Percentiles rank a stretch among this genome's conserved stretches.
These are phyloP conservation scores for Tetraselmis striata DNA, from an alignment of 139 green algal genomes.

Conservation along the genomic window DNA sequence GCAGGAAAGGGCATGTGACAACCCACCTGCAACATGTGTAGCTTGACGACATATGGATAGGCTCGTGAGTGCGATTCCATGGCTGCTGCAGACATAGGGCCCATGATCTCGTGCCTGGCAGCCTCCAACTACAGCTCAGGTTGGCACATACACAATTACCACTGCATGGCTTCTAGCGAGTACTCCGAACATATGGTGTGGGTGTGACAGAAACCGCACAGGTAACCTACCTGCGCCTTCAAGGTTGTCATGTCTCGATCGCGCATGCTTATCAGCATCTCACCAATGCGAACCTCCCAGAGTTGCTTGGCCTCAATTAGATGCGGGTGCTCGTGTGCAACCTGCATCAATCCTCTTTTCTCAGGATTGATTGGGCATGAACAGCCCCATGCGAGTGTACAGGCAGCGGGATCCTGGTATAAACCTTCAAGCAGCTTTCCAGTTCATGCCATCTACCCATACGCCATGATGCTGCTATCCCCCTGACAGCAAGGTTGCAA, in stretches of 20 bases:
- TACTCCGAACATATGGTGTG: too few relatives aligned
- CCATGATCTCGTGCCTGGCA: slow-evolving; percentile 52
- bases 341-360: not conserved
- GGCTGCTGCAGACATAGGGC: slow-evolving; percentile 63
- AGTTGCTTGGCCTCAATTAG: not conserved
- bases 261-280: slow-evolving; percentile 46
- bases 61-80: slow-evolving; percentile 84
- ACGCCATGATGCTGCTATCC: slow-evolving; percentile 77
- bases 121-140: slow-evolving; percentile 30
- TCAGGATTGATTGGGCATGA: too few relatives aligned
- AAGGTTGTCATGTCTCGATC: slow-evolving; percentile 13
- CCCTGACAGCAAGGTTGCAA: slow-evolving; percentile 52
- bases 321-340: not conserved
- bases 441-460: slow-evolving; percentile 78
- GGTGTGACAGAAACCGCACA: too few relatives aligned
- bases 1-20: too few relatives aligned
- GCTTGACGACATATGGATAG: slow-evolving; percentile 76
- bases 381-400: too few relatives aligned
- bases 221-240: not conserved
- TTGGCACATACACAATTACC: too few relatives aligned
- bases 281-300: slow-evolving; percentile 46
- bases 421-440: slow-evolving; percentile 43
- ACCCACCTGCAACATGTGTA: slow-evolving; percentile 74
- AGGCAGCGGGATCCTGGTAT: too few relatives aligned
- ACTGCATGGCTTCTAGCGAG: too few relatives aligned